Percentiles rank a stretch among this genome's conserved stretches.
These are phyloP conservation scores for Zygoascus bituminiphila DNA, from an alignment of 805 yeast species.

Conservation along the genomic window DNA sequence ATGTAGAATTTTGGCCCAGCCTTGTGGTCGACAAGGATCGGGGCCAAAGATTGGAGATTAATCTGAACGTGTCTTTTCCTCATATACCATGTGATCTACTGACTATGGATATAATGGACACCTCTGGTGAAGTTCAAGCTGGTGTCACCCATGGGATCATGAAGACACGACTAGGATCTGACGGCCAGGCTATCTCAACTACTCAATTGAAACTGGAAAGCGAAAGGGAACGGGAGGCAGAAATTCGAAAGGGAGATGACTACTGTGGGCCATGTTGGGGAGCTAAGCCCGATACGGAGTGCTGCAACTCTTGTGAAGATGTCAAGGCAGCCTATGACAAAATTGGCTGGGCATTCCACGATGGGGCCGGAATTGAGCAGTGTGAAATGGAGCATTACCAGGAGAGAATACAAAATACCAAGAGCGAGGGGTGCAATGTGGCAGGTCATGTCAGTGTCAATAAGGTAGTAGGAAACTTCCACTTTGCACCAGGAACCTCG, in stretches of 20 bases:
- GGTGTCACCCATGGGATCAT: slow-evolving; percentile 68
- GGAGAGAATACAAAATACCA: slow-evolving; percentile 43
- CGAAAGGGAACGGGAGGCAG: slow-evolving; percentile 23
- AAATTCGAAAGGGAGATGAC: slow-evolving; percentile 25
- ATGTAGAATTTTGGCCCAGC: slow-evolving; percentile 66
- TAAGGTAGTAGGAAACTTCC: slow-evolving; percentile 83
- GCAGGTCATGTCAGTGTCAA: slow-evolving; percentile 72
- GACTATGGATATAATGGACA: slow-evolving; percentile 81
- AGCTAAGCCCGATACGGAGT: slow-evolving; percentile 53
- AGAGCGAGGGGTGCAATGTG: slow-evolving; percentile 82
- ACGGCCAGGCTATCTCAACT: slow-evolving; percentile 42
- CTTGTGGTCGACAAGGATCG: slow-evolving; percentile 69
- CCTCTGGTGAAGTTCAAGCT: slow-evolving; percentile 73
- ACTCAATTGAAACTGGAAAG: slow-evolving; percentile 31
- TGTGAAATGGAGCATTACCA: slow-evolving; percentile 89
- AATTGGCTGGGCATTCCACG: slow-evolving; percentile 80
- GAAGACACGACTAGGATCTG: slow-evolving; percentile 51
- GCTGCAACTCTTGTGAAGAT: slow-evolving; percentile 82
- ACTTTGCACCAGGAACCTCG: slow-evolving; percentile 93
- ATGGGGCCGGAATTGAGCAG: slow-evolving; percentile 79
- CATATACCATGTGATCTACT: slow-evolving; percentile 73
- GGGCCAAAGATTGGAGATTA: slow-evolving; percentile 65
- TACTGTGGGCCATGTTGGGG: slow-evolving; percentile 93
- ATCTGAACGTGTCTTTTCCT: slow-evolving; percentile 77
- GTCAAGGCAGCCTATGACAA: slow-evolving; percentile 73